These are phyloP conservation scores for Fusarium transvaalense DNA, from an alignment of 2,329 filamentous ascomycete species.

Conservation along the genomic window DNA sequence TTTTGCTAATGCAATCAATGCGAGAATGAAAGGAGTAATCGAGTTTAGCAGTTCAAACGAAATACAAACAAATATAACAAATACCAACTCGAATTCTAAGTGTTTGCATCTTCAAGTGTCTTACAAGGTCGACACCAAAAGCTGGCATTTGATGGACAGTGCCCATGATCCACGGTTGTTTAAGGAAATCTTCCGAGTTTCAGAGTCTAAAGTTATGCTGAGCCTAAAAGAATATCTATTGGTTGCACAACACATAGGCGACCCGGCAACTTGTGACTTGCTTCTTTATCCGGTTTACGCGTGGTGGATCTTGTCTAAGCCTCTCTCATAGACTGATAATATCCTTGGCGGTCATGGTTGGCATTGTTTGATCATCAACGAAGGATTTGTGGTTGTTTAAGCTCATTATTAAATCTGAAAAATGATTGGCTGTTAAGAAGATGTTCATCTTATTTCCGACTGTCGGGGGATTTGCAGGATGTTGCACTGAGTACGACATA, in stretches of 20 bases:
- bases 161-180: slow-evolving; percentile 27
- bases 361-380: background rate
- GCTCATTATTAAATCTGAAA: background rate
- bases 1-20: slow-evolving; percentile 33
- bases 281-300: background rate
- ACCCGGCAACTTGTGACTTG: background rate
- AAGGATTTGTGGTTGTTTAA: background rate
- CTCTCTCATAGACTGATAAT: background rate
- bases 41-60: slow-evolving; percentile 4
- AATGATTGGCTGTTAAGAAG: slow-evolving; percentile 3
- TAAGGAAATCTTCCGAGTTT: background rate
- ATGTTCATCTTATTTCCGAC: background rate
- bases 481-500: background rate
- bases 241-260: background rate
- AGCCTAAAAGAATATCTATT: background rate
- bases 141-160: slow-evolving; percentile 1
- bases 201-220: background rate
- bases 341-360: background rate
- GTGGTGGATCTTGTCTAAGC: background rate
- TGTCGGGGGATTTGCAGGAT: background rate
- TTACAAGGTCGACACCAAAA: background rate
- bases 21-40: slow-evolving; percentile 40
- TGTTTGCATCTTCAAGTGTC: background rate
- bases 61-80: background rate
- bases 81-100: background rate